Evolutionary conservation across 345 rosid species (phyloP).

Genomic region (Limnanthes douglasii): DNA sequence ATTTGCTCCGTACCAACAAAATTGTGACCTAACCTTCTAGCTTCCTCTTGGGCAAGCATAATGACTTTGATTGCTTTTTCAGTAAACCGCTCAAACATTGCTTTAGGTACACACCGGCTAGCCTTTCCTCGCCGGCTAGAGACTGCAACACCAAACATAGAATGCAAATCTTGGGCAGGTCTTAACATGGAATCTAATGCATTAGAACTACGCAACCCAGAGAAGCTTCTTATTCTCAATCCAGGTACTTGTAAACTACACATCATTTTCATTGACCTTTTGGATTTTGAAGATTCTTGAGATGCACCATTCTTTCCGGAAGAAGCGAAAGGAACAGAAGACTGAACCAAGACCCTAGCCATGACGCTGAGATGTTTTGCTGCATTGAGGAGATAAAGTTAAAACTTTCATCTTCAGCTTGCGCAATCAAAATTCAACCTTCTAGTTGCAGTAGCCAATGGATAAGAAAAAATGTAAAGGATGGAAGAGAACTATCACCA

Average conservation of each 20-base stretch:
- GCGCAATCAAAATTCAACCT: no score
- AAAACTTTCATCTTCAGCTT: no score
- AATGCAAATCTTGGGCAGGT: conserved; percentile 26
- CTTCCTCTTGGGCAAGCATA: conserved; percentile 96
- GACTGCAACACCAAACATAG: conserved; percentile 20
- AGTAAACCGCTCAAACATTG: conserved; percentile 93
- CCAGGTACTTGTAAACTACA: conserved; percentile 16
- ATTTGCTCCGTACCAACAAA: conserved; percentile 97
- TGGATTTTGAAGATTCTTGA: conserved; percentile 30
- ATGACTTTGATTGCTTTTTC: conserved; percentile 95
- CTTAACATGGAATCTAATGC: conserved; percentile 23
- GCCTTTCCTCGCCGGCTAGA: conserved; percentile 30
- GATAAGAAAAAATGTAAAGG: no score
- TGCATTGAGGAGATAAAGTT: no score
- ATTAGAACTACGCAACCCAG: conserved; percentile 44
- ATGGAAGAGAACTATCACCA: no score
- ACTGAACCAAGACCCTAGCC: conserved; percentile 58
- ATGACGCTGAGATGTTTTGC: conserved; percentile 21
- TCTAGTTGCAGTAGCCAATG: no score
- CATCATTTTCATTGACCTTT: conserved; percentile 30
- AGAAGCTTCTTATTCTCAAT: conserved; percentile 30
- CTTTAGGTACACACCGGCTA: conserved; percentile 34
- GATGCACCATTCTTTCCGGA: conserved; percentile 24
- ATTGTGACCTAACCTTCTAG: conserved; percentile 90
- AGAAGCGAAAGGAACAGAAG: conserved; percentile 22